Base-by-base conservation (phyloP, 768 basidiomycete genomes). In the Hygrophorus russula region DNA sequence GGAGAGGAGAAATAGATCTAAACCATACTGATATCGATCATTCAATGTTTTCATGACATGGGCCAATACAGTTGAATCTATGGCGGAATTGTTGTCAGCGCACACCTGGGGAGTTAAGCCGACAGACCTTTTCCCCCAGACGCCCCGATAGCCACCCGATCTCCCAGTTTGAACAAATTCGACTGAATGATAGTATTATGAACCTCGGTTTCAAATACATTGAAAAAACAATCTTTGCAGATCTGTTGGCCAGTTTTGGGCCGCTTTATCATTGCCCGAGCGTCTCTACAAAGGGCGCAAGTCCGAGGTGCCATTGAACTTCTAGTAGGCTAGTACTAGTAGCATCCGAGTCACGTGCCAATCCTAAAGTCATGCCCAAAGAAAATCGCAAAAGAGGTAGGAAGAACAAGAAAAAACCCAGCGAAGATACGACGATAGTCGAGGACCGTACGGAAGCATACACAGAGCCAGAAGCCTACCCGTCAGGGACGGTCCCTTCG, bases 161-260 rank as follows among this genome's bases (percentile, higher is more conserved):
- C 91, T 28, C 93, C 90, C 9, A 78, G 70, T 56, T 78, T 80
- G 70, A 99, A 99, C 3, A 99, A 69, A 44, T 68, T 67, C 9
- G 88, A 76, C 54, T 87, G 74, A 5, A 69, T 79, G 57, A 98
- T 97, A 1, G 96, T 97, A 58, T 93, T 84, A 66, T 99, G 96
- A 20, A 99, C 82, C 59, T 99, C 96, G 0, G 91, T 94, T 69
- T 99, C 96, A 54, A 99, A 99, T 32, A 97, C 92, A 51, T 79
- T 79, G 68, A 90, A 99, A 65, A 93, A 96, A 59, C 96, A 99
- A 31, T 84, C 80, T 60, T 82, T 85, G 70, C 96, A 99, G 47
- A 98, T 92, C 59, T 92, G 90, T 56, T 97, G 93, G 0, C 91
- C 91, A 1, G 93, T 99, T 63, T 99, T 99, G 2, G 94, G 96